A percentile compares a stretch with the other conserved stretches of the same genome.
Conservation (phyloP, 805 yeast species). For the Blastobotrys americana region DNA sequence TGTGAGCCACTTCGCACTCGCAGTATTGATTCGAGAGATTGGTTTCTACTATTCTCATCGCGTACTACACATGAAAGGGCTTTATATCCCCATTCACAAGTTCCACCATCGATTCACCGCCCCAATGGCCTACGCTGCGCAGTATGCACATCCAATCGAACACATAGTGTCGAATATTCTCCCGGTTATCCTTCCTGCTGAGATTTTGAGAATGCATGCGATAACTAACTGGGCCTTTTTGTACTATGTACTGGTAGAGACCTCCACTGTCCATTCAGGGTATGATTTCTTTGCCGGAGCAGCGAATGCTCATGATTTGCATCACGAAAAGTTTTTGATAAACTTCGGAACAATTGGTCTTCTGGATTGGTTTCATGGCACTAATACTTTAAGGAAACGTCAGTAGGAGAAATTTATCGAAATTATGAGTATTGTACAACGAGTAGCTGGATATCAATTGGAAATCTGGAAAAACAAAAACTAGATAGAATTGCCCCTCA, state of each 20-base stretch:
- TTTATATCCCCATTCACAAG: conserved; percentile 11
- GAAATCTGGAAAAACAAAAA: no score
- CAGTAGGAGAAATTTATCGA: no score
- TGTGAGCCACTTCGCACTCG: conserved; percentile 6
- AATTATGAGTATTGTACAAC: no score
- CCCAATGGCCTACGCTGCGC: conserved; percentile 12
- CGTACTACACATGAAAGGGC: conserved; percentile 4
- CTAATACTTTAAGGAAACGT: conserved; percentile 10
- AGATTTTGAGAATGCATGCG: conserved; percentile 11
- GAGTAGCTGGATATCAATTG: no score
- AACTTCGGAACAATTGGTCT: conserved; percentile 17
- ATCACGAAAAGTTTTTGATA: conserved; percentile 18
- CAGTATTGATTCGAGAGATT: conserved; percentile 11
- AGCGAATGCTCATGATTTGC: conserved; percentile 17
- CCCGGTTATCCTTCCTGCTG: conserved; percentile 14
- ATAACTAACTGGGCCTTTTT: conserved; percentile 14
- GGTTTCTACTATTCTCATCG: conserved; percentile 11
- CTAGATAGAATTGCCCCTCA: no score
- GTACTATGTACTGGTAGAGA: conserved; percentile 13
- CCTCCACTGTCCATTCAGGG: conserved; percentile 17
- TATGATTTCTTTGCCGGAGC: conserved; percentile 15
- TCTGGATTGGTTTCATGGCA: conserved; percentile 17
- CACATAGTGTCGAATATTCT: conserved; percentile 18
- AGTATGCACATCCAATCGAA: conserved; percentile 11
- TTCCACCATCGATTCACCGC: conserved; percentile 13